phyloP scores from a whole-genome alignment of 306 rosid genomes.

The Coriaria nepalensis region DNA sequence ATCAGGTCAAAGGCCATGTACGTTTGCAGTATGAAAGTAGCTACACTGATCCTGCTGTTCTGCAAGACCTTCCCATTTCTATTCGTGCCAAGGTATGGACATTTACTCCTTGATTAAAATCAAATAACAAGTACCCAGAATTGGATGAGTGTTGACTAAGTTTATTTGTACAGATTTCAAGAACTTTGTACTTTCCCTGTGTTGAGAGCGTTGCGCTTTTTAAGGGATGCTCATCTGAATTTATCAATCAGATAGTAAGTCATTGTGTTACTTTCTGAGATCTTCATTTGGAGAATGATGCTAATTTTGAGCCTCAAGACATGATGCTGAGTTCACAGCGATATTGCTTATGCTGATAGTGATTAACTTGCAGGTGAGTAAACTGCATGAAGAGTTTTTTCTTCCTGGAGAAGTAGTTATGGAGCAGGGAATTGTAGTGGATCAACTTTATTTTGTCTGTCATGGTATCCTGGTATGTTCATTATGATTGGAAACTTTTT shows the following conservation, averaged over 20 bases:
- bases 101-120: neutral
- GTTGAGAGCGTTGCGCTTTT: conserved; percentile 54
- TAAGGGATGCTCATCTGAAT: conserved; percentile 69
- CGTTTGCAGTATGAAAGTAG: conserved; percentile 89
- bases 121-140: too few relatives aligned
- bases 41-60: conserved; percentile 71
- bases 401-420: conserved; percentile 87
- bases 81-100: conserved; percentile 68
- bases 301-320: too few relatives aligned
- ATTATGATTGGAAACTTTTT: neutral
- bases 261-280: neutral
- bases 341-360: conserved; percentile 8
- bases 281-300: too few relatives aligned
- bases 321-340: neutral
- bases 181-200: conserved; percentile 54
- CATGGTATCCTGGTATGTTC: conserved; percentile 69
- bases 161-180: conserved; percentile 55
- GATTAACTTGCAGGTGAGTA: conserved; percentile 43
- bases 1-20: conserved; percentile 84
- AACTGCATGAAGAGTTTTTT: conserved; percentile 88
- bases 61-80: conserved; percentile 76
- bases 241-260: conserved; percentile 89
- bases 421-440: conserved; percentile 85
- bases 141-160: neutral
- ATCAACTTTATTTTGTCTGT: conserved; percentile 90